These are phyloP conservation scores for Laetiporus sulphureus DNA, from an alignment of 1,284 basidiomycete species.

Conservation along the genomic window DNA sequence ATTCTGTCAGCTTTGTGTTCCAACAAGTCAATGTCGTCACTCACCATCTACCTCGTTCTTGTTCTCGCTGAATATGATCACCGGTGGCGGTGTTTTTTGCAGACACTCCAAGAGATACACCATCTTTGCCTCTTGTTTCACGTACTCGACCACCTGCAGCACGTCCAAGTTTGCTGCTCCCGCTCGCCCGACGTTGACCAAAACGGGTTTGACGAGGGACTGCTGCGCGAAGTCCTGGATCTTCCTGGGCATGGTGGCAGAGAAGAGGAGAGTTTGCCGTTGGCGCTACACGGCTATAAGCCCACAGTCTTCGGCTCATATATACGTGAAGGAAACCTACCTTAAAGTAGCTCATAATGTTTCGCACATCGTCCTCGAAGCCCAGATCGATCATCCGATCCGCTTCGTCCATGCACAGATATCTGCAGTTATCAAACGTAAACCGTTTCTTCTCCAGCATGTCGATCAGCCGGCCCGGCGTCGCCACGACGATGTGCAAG, in stretches of 20 bases:
- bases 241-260: conserved; percentile 98
- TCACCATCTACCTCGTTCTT: conserved; percentile 98
- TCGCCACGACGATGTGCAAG: conserved; percentile 94
- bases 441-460: conserved; percentile 94
- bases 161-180: conserved; percentile 98
- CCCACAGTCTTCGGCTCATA: conserved; percentile 8
- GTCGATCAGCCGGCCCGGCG: conserved; percentile 92
- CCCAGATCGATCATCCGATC: conserved; percentile 99
- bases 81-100: conserved; percentile 97
- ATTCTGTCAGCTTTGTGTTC: neutral
- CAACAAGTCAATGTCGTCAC: conserved; percentile 10
- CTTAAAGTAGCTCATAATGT: conserved; percentile 98
- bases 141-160: conserved; percentile 96
- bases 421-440: conserved; percentile 89
- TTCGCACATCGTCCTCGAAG: conserved; percentile 97
- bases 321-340: conserved; percentile 31
- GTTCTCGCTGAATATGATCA: conserved; percentile 98
- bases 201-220: conserved; percentile 86
- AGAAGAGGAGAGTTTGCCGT: conserved; percentile 95
- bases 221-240: conserved; percentile 98
- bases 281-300: conserved; percentile 60
- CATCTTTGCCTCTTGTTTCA: conserved; percentile 99
- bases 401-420: conserved; percentile 97
- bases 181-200: conserved; percentile 97
- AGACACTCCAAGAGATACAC: conserved; percentile 95